Evolutionary conservation across 257 asterid species (phyloP).

Genomic region (Craterostigma plantagineum): DNA sequence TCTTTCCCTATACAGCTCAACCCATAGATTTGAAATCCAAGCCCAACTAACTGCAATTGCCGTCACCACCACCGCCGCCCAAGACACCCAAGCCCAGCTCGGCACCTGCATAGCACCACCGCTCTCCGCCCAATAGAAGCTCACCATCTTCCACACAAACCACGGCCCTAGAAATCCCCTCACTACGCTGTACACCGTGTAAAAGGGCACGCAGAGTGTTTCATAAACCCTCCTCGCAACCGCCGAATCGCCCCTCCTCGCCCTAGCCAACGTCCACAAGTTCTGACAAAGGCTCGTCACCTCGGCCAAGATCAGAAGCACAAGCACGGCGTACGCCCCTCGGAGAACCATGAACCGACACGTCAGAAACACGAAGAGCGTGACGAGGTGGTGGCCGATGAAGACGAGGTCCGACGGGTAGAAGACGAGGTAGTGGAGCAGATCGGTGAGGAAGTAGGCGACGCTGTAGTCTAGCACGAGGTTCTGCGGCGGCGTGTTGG

Average conservation of each 20-base stretch:
- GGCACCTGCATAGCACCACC: constrained; percentile 68
- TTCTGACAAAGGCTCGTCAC: constrained; percentile 86
- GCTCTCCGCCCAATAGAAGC: constrained; percentile 34
- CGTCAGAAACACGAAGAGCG: constrained; percentile 72
- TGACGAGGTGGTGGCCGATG: constrained; percentile 76
- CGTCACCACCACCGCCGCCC: constrained; percentile 43
- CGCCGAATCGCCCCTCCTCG: constrained; percentile 35
- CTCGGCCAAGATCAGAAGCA: constrained; percentile 63
- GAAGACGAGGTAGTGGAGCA: constrained; percentile 51
- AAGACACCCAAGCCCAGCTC: constrained; percentile 74
- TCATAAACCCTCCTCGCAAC: constrained; percentile 44
- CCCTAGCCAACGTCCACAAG: constrained; percentile 69
- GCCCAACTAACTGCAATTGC: constrained; percentile 68
- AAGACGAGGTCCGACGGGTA: constrained; percentile 61
- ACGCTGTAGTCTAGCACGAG: constrained; percentile 78
- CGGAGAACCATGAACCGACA: constrained; percentile 61
- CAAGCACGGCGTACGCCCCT: constrained; percentile 67
- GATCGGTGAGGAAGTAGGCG: constrained; percentile 81
- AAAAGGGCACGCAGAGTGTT: constrained; percentile 68
- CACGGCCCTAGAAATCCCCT: constrained; percentile 68
- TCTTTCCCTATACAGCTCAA: constrained; percentile 38
- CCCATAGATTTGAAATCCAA: constrained; percentile 77
- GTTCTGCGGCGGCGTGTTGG: constrained; percentile 41
- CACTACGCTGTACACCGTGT: constrained; percentile 51
- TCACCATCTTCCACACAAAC: constrained; percentile 50